Percentiles rank a stretch among this genome's conserved stretches.
Evolutionary conservation across 768 basidiomycete genomes (phyloP).

Genomic region (Boletus vermiculosoides): DNA sequence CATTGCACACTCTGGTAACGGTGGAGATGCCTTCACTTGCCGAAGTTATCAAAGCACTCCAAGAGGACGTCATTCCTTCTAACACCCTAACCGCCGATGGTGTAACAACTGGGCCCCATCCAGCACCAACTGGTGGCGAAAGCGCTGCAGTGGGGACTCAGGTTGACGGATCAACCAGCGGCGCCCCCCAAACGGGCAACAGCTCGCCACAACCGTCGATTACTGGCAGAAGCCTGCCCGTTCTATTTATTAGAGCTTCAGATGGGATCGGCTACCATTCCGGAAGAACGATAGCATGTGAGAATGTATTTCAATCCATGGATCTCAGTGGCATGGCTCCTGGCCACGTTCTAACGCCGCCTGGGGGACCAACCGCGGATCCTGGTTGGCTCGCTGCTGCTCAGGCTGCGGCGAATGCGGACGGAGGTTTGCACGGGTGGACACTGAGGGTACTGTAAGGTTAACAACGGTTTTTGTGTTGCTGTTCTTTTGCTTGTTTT

Average conservation of each 20-base stretch:
- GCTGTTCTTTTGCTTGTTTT: conserved; percentile 30
- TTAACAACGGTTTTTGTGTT: conserved; percentile 19
- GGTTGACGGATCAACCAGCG: conserved; percentile 27
- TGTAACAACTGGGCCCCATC: conserved; percentile 37
- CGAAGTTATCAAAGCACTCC: conserved; percentile 76
- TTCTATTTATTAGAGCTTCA: conserved; percentile 75
- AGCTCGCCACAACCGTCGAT: conserved; percentile 48
- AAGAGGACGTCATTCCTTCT: conserved; percentile 57
- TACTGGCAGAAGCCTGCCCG: conserved; percentile 66
- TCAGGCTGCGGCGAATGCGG: conserved; percentile 63
- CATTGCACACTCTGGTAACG: conserved; percentile 76
- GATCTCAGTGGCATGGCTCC: conserved; percentile 53
- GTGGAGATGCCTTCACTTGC: conserved; percentile 79
- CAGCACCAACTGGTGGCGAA: conserved; percentile 28
- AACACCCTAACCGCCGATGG: conserved; percentile 36
- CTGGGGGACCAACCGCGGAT: conserved; percentile 48
- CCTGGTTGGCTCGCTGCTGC: conserved; percentile 74
- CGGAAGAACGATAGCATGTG: conserved; percentile 78
- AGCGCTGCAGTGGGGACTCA: conserved; percentile 26
- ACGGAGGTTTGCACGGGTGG: conserved; percentile 73
- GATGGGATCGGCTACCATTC: conserved; percentile 92
- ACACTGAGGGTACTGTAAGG: conserved; percentile 73
- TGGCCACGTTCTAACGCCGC: conserved; percentile 45
- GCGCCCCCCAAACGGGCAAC: conserved; percentile 20
- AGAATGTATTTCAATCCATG: conserved; percentile 73